Evolutionary conservation across 1,284 basidiomycete species (phyloP).

Genomic region (Trametes versicolor): DNA sequence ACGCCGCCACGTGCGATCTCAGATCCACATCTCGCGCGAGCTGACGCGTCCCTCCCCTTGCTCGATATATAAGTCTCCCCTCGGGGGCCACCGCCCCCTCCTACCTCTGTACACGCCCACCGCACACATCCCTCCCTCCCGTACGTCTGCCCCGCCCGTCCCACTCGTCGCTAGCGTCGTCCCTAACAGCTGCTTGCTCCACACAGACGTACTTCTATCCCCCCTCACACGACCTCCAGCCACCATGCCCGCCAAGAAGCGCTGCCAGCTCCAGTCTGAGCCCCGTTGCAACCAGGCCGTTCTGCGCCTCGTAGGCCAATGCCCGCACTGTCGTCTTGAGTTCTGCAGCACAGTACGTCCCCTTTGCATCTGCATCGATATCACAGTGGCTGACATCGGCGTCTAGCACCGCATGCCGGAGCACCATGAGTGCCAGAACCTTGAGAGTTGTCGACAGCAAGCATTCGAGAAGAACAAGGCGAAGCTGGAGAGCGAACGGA

Average conservation of each 20-base stretch:
- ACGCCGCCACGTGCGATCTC: slow-evolving; percentile 47
- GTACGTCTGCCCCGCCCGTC: slow-evolving; percentile 15
- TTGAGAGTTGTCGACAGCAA: slow-evolving; percentile 84
- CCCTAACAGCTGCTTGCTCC: slow-evolving; percentile 22
- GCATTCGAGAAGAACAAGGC: slow-evolving; percentile 88
- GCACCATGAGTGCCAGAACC: slow-evolving; percentile 80
- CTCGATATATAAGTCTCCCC: slow-evolving; percentile 42
- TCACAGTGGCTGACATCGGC: slow-evolving; percentile 15
- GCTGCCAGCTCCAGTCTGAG: slow-evolving; percentile 78
- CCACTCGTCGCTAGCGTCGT: background rate
- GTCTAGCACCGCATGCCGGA: slow-evolving; percentile 85
- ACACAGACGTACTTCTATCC: slow-evolving; percentile 28
- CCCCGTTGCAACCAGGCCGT: slow-evolving; percentile 79
- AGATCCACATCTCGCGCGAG: slow-evolving; percentile 43
- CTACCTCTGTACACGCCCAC: slow-evolving; percentile 31
- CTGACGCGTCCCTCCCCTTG: slow-evolving; percentile 49
- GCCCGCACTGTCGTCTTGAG: slow-evolving; percentile 77
- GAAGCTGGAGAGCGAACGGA: slow-evolving; percentile 86
- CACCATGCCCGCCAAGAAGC: slow-evolving; percentile 83
- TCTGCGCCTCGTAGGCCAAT: slow-evolving; percentile 84
- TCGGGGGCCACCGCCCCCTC: slow-evolving; percentile 29
- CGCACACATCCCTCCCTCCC: slow-evolving; percentile 26
- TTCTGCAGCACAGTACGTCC: slow-evolving; percentile 81
- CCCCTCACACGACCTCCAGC: slow-evolving; percentile 38
- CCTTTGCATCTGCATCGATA: background rate